Percentiles rank a stretch among this genome's conserved stretches.
Conservation (phyloP, 2,329 filamentous ascomycete species). For the Xylogone sp. region DNA sequence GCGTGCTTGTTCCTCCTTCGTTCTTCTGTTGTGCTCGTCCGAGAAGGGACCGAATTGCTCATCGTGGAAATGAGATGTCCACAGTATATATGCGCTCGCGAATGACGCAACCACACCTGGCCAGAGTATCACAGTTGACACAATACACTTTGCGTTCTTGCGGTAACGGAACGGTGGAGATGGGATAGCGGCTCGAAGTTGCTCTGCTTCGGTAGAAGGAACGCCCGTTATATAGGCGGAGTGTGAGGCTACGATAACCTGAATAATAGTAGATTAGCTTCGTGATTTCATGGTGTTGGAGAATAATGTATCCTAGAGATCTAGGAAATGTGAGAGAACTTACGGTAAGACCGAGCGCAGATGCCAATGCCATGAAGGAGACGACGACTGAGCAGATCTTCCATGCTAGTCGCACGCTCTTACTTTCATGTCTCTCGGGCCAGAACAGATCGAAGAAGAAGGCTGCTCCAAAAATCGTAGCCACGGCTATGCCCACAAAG, state of each 20-base stretch:
- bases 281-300: not conserved
- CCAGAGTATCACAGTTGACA: slow-evolving; percentile 50
- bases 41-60: slow-evolving; percentile 26
- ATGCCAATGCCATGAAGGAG: slow-evolving; percentile 40
- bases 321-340: too few species aligned
- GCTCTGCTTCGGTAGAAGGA: slow-evolving; percentile 20
- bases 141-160: slow-evolving; percentile 45
- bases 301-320: not conserved
- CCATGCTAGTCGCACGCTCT: slow-evolving; percentile 48
- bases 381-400: slow-evolving; percentile 46
- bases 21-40: slow-evolving; percentile 11
- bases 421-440: slow-evolving; percentile 49
- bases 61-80: slow-evolving; percentile 30
- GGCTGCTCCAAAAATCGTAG: slow-evolving; percentile 53
- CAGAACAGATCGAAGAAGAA: slow-evolving; percentile 63
- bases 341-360: slow-evolving; percentile 45
- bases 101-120: slow-evolving; percentile 44
- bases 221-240: slow-evolving; percentile 41
- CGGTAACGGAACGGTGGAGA: slow-evolving; percentile 39
- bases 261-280: not conserved
- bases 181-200: slow-evolving; percentile 21
- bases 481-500: slow-evolving; percentile 53
- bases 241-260: slow-evolving; percentile 43
- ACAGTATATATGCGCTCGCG: slow-evolving; percentile 34
- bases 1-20: slow-evolving; percentile 4